Base-by-base conservation (phyloP, 495 filamentous ascomycete genomes). In the Penicillium simplicissimum region DNA sequence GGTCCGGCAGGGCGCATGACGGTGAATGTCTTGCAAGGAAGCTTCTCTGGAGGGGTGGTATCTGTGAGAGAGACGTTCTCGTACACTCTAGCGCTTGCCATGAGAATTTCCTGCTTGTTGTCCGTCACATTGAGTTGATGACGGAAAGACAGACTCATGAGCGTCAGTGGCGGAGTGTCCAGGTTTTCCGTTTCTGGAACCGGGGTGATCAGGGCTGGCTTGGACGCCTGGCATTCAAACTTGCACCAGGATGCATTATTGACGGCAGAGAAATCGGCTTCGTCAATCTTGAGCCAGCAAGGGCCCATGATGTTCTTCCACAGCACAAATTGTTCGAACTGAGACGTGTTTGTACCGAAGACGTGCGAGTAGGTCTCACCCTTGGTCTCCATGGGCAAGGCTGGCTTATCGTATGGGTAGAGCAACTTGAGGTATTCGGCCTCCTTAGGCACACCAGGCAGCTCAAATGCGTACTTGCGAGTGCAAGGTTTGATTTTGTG, bases 221-320 rank as follows among this genome's bases (percentile, higher is more conserved):
- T 89, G 5, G 82, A 77, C 40, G 92, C 87, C 66, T 90, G 85
- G 49, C 96, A 85, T 75, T 98, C 95, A 19, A 98, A 87, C 67
- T 97, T 97, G 82, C 96, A 97, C 86, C 95, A 94, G 2, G 96
- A 98, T 19, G 91, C 87, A 67, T 97, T 97, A 72, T 88, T 92
- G n/a, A 97, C 76, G 2, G 89, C 80, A 13, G 83, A 81, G 73
- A 96, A 96, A 70, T 97, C 86, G 36, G 88, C 90, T 57, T 88
- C 89, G 61, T 91, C 83, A 58, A 98, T 92, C 69, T 85, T 90
- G 17, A 98, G 82, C 95, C 95, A 98, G 77, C 96, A 98, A 11
- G 95, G 95, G 0, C 95, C 95, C 93, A 96, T 98, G 60, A 98
- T 90, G 63, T 94, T 93, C 75, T 96, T 97, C 90, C 92, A 97